Percentiles rank a stretch among this genome's conserved stretches.
Conservation (phyloP, 2,329 filamentous ascomycete genomes). For the Botryotinia narcissicola region DNA sequence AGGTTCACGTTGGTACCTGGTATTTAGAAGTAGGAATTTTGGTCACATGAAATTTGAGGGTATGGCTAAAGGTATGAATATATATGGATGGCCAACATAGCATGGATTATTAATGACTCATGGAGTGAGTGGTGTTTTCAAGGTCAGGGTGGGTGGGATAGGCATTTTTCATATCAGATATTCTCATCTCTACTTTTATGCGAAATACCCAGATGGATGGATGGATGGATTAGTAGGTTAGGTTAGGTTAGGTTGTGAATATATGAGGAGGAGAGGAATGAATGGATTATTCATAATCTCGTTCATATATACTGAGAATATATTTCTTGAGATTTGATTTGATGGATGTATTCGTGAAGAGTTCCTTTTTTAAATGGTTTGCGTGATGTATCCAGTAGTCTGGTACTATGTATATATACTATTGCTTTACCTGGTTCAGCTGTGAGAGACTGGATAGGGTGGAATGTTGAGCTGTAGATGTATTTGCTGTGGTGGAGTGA, state of each 20-base stretch:
- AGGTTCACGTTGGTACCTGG: neutral
- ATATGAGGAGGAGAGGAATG: neutral
- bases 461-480: too few relatives aligned
- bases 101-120: conserved; percentile 14
- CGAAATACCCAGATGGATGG: conserved; percentile 14
- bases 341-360: too few relatives aligned
- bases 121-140: neutral
- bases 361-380: neutral
- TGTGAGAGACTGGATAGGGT: neutral
- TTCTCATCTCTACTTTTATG: conserved; percentile 14
- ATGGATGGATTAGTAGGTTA: neutral
- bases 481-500: too few relatives aligned
- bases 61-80: neutral
- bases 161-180: conserved; percentile 13
- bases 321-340: neutral
- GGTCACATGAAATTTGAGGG: neutral
- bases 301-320: neutral
- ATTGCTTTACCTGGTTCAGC: neutral
- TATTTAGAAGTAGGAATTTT: neutral
- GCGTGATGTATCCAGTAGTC: too few relatives aligned
- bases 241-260: conserved; percentile 1
- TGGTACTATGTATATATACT: neutral
- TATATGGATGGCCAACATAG: conserved; percentile 12
- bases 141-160: neutral
- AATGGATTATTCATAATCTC: neutral